Evolutionary conservation across 75 land plant species (phyloP).

Genomic region (Selaginella moellendorffii): DNA sequence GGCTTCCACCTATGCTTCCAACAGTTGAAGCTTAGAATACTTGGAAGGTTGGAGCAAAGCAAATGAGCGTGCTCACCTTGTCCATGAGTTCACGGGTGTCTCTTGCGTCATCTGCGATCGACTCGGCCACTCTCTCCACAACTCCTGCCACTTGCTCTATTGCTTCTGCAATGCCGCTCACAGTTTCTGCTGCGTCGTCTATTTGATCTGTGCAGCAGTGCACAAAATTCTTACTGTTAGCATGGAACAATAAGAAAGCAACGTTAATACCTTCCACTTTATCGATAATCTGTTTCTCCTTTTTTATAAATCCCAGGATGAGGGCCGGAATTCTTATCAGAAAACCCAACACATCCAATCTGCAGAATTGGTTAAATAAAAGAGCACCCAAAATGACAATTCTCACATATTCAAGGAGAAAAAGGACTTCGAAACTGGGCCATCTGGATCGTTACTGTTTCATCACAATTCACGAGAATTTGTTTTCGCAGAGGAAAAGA

Average conservation of each 20-base stretch:
- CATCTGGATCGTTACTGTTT: not conserved
- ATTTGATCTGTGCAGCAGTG: not conserved
- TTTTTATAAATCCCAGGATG: not conserved
- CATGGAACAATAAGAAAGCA: no score
- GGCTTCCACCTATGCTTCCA: not conserved
- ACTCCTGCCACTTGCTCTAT: not conserved
- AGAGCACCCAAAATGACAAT: not conserved
- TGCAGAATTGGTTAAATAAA: not conserved
- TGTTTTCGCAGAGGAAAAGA: no score
- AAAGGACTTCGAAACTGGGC: not conserved
- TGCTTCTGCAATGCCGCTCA: not conserved
- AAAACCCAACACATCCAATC: not conserved
- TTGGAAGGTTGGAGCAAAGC: not conserved
- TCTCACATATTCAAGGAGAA: not conserved
- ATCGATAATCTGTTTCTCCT: not conserved
- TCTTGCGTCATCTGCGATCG: not conserved
- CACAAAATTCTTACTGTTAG: no score
- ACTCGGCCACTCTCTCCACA: not conserved
- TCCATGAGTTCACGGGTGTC: not conserved
- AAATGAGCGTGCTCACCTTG: not conserved
- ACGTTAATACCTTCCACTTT: not conserved
- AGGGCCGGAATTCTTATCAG: not conserved
- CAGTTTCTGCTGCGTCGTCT: not conserved
- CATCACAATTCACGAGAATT: no score
- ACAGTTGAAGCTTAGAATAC: not conserved